Conservation (phyloP, 768 basidiomycete genomes). For the Pisolithus tinctorius region DNA sequence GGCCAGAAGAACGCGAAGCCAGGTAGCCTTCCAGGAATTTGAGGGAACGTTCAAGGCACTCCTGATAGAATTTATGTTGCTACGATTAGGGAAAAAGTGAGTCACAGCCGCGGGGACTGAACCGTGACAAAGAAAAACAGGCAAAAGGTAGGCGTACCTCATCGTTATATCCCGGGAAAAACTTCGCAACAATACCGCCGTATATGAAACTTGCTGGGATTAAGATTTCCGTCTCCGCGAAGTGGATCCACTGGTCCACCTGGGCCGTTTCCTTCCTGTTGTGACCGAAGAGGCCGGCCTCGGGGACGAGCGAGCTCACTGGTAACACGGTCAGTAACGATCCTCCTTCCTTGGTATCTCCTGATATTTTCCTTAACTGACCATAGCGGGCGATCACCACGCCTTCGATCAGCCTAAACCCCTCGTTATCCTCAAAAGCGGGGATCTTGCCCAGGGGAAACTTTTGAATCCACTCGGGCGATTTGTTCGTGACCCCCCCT, state of each 20-base stretch:
- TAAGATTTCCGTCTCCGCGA: conserved; percentile 3
- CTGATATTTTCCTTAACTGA: not conserved
- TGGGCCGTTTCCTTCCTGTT: conserved; percentile 2
- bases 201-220: not conserved
- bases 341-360: not conserved
- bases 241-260: conserved; percentile 8
- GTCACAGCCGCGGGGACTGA: not conserved
- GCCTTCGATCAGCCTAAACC: conserved; percentile 4
- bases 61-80: not conserved
- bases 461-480: conserved; percentile 3
- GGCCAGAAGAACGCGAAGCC: conserved; percentile 4
- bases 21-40: conserved; percentile 13
- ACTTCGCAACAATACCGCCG: not conserved
- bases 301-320: conserved; percentile 3
- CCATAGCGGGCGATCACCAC: conserved; percentile 7
- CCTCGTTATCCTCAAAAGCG: conserved; percentile 1
- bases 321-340: not conserved
- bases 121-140: not conserved
- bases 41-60: conserved; percentile 4
- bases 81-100: not conserved
- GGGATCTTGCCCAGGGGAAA: conserved; percentile 5
- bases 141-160: not conserved
- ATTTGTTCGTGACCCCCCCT: conserved; percentile 7
- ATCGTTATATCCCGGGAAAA: not conserved
- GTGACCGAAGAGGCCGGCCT: conserved; percentile 2